phyloP scores from a whole-genome alignment of 176 grass and related monocot genomes.

The Canna indica region DNA sequence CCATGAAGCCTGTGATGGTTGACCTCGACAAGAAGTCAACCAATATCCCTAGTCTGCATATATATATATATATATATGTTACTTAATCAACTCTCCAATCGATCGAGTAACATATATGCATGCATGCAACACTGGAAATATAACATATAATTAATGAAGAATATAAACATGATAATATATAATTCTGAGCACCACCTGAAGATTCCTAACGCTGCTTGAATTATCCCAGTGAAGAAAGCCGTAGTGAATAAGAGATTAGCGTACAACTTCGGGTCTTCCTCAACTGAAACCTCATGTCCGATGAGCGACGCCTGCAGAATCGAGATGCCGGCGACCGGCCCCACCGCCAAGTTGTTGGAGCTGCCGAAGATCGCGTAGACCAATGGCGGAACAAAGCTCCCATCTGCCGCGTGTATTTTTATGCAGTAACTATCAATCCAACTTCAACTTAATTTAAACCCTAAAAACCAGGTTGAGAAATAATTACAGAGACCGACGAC shows the following conservation, averaged over 20 bases:
- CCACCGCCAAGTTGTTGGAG: background rate
- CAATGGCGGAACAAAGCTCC: conserved; percentile 62
- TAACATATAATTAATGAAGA: too few species aligned
- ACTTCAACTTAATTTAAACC: too few species aligned
- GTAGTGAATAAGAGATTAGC: background rate
- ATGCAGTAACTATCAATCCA: too few species aligned
- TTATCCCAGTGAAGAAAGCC: background rate
- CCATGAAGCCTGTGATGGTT: conserved; percentile 3
- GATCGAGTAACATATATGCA: too few species aligned
- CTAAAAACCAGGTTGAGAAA: too few species aligned
- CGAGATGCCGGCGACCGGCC: background rate
- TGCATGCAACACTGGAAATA: too few species aligned
- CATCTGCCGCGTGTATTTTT: conserved; percentile 52
- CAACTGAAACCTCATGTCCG: background rate
- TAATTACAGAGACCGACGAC: conserved; percentile 85
- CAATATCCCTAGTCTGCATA: background rate
- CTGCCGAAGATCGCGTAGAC: background rate
- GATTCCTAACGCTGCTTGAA: background rate
- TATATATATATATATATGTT: too few species aligned
- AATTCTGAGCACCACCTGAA: too few species aligned
- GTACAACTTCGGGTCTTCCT: background rate
- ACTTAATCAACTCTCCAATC: too few species aligned
- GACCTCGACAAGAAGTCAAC: conserved; percentile 5
- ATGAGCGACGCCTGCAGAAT: background rate
- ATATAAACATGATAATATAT: background rate